Evolutionary conservation across 1,284 basidiomycete species (phyloP), one percentile per base, ranked within the genome.

Genomic region (Ceratobasidium sp.): DNA sequence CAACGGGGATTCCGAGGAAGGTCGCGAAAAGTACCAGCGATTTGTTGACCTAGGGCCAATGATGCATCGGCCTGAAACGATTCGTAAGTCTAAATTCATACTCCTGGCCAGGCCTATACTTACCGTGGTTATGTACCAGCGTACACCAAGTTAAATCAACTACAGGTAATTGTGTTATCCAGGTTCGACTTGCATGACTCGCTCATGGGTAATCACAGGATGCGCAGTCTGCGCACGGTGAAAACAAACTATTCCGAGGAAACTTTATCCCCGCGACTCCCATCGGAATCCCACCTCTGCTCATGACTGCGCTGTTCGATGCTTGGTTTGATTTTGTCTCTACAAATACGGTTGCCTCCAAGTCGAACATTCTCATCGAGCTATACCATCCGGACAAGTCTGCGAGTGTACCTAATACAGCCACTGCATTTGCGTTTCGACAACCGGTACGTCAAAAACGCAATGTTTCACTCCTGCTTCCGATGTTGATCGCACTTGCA

Each of bases 311-410:
- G 76, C 80, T 28, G 13, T 67, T 70, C 33, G 66, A 74, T 50
- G 48, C 15, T 28, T 80, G 80, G 77, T 13, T 65, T 73, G 65
- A 78, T 26, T 44, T 74, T 71, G 52, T 71, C 33, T 40, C 52
- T 56, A 54, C 50, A 7, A 46, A 52, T 28, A 71, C 48, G 28
- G 74, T 40, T 44, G 73, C 68, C 38, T 48, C n/a, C 13, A 73
- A 33, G 79, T 81, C 40, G 2, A 81, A 79, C 33, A 64, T 88
- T 13, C 78, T 86, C 17, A 86, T 86, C 77, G 89, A 90, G 81
- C 87, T 87, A 78, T 83, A 86, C 79, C 85, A 87, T 10, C 83
- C 86, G 38, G 80, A 79, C 6, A 87, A 87, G 78, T 82, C 88
- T 66, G 84, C 83, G 73, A 82, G 84, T 20, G 84, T 89, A 7